Evolutionary conservation across 2,329 filamentous ascomycete species (phyloP).

Genomic region (Sarocladium brachiariae): DNA sequence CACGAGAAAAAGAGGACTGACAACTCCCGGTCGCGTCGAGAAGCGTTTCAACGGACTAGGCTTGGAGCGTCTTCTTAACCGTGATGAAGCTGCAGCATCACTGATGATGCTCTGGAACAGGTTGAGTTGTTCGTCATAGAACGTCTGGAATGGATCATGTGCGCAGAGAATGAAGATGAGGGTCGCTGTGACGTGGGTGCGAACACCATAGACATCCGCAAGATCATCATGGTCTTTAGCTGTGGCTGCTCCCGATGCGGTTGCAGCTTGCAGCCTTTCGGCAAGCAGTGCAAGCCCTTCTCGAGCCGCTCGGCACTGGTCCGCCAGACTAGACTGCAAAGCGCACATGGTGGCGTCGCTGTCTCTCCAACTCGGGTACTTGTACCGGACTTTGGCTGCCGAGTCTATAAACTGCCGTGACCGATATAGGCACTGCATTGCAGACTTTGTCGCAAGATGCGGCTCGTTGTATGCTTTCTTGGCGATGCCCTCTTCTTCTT

Average conservation of each 20-base stretch:
- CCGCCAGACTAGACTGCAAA: not conserved
- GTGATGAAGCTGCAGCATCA: constrained; percentile 4
- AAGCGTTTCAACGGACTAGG: constrained; percentile 7
- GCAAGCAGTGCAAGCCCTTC: not conserved
- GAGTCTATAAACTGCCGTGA: not conserved
- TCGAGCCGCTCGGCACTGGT: not conserved
- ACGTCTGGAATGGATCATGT: constrained; percentile 1
- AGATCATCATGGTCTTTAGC: too few relatives aligned
- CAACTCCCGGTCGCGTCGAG: constrained; percentile 6
- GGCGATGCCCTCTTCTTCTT: not conserved
- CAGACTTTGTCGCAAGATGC: not conserved
- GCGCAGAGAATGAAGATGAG: constrained; percentile 6
- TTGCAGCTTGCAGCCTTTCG: constrained; percentile 1
- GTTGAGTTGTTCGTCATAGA: constrained; percentile 1
- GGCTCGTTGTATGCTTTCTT: too few relatives aligned
- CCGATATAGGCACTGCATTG: constrained; percentile 1
- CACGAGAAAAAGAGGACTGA: constrained; percentile 5
- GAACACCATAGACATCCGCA: constrained; percentile 9
- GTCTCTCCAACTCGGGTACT: not conserved
- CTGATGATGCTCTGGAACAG: constrained; percentile 10
- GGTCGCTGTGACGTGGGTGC: constrained; percentile 4
- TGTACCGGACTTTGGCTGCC: not conserved
- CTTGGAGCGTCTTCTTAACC: not conserved
- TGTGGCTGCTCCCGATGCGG: too few relatives aligned
- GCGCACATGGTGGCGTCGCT: not conserved